phyloP scores from a whole-genome alignment of 495 filamentous ascomycete species.

The Aspergillus sclerotiicarbonarius region DNA sequence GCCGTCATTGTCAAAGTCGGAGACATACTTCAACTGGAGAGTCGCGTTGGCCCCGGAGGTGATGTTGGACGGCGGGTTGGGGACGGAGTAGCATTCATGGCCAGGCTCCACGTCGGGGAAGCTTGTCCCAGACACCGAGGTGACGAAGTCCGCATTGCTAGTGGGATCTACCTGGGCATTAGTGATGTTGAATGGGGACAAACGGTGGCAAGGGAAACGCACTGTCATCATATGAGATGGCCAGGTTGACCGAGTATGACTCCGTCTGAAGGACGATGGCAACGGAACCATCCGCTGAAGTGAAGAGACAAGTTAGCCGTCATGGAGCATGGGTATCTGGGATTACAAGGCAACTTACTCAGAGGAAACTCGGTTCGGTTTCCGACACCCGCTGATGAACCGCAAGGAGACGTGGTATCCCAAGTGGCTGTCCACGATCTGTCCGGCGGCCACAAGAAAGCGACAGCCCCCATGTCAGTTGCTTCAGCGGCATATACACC shows the following conservation, averaged over 20 bases:
- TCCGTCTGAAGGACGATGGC: conserved; percentile 43
- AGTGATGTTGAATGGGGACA: not conserved
- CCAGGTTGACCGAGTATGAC: conserved; percentile 46
- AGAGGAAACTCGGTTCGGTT: conserved; percentile 49
- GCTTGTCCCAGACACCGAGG: conserved; percentile 29
- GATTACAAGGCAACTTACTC: conserved; percentile 23
- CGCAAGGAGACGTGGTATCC: conserved; percentile 50
- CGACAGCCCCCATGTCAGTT: conserved; percentile 50
- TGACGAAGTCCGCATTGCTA: conserved; percentile 41
- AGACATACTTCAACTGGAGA: conserved; percentile 50
- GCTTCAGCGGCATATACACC: conserved; percentile 12
- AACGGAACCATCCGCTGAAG: conserved; percentile 29
- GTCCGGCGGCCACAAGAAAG: conserved; percentile 53
- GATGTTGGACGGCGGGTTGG: conserved; percentile 33
- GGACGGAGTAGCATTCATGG: conserved; percentile 51
- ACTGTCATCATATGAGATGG: conserved; percentile 46
- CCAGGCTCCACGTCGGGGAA: conserved; percentile 40
- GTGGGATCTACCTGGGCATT: conserved; percentile 34
- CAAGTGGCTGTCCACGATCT: conserved; percentile 41
- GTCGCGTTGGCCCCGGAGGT: conserved; percentile 47
- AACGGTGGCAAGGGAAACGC: conserved; percentile 9
- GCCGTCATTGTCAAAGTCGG: conserved; percentile 39
- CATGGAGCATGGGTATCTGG: not conserved
- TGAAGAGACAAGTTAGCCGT: not conserved
- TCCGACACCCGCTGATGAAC: conserved; percentile 34